A percentile compares a stretch with the other conserved stretches of the same genome.
Evolutionary conservation across 2,329 filamentous ascomycete species (phyloP).

Genomic region (Fusarium gaditjirri): DNA sequence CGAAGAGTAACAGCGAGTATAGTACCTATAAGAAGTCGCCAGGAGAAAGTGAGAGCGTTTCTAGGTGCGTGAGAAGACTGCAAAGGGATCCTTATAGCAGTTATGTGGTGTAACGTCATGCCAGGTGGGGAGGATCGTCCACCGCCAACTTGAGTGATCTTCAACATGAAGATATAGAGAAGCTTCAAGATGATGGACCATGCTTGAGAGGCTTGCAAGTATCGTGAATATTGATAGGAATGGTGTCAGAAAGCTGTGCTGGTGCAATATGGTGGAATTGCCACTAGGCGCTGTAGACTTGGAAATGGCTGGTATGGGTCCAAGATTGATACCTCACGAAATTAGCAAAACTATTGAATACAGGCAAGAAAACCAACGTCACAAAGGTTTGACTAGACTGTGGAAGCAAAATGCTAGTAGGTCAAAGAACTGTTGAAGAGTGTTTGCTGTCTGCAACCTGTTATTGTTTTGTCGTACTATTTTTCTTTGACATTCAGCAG

Average conservation of each 20-base stretch:
- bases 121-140: neutral
- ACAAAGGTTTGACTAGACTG: neutral
- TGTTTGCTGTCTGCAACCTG: slow-evolving; percentile 14
- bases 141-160: neutral
- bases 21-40: no score
- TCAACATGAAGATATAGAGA: neutral
- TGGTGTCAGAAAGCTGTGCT: neutral
- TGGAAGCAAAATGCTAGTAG: neutral
- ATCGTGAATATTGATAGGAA: neutral
- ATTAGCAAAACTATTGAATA: neutral
- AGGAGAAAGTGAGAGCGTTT: neutral
- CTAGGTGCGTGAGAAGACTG: neutral
- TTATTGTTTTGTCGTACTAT: neutral
- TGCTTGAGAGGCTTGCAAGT: fast-evolving
- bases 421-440: neutral
- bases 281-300: neutral
- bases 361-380: neutral
- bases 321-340: neutral
- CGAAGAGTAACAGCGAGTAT: fast-evolving
- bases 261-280: neutral
- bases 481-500: neutral
- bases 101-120: neutral
- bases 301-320: neutral
- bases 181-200: neutral
- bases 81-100: neutral